Percentiles rank a stretch among this genome's conserved stretches.
Conservation (phyloP, 306 rosid genomes). For the Mimosa bimucronata region DNA sequence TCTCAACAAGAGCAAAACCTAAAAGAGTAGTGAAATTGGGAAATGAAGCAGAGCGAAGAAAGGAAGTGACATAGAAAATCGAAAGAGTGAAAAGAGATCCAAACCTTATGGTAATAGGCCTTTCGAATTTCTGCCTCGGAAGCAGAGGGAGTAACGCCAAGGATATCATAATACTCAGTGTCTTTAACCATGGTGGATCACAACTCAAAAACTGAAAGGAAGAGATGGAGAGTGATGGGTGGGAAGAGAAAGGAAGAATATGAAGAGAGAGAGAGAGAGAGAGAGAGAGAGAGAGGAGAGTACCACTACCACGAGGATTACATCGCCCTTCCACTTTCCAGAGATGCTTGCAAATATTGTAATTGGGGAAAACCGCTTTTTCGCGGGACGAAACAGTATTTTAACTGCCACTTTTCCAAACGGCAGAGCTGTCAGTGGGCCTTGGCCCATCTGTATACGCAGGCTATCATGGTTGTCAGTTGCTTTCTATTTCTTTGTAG, state of each 20-base stretch:
- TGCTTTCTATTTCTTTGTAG: neutral
- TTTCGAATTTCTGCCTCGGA: conserved; percentile 85
- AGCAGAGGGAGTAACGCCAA: conserved; percentile 69
- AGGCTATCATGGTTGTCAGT: neutral
- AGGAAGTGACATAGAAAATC: neutral
- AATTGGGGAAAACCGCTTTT: conserved; percentile 54
- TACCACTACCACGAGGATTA: conserved; percentile 11
- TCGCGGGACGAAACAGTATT: conserved; percentile 73
- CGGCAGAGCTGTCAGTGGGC: conserved; percentile 36
- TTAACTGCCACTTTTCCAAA: conserved; percentile 42
- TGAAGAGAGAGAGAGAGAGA: conserved; percentile 11
- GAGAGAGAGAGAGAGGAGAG: conserved; percentile 11
- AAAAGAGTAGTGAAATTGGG: neutral
- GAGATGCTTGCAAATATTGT: conserved; percentile 54
- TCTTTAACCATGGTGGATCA: conserved; percentile 64
- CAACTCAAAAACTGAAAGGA: neutral
- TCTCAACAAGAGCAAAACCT: no score
- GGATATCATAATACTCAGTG: conserved; percentile 85
- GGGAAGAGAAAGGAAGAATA: conserved; percentile 1
- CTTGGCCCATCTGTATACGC: neutral
- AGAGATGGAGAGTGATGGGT: neutral
- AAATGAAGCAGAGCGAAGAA: neutral
- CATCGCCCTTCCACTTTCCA: conserved; percentile 81
- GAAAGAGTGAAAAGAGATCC: neutral
- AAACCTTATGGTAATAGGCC: conserved; percentile 90